phyloP scores from a whole-genome alignment of 768 basidiomycete species.

The Boletus patriciae region DNA sequence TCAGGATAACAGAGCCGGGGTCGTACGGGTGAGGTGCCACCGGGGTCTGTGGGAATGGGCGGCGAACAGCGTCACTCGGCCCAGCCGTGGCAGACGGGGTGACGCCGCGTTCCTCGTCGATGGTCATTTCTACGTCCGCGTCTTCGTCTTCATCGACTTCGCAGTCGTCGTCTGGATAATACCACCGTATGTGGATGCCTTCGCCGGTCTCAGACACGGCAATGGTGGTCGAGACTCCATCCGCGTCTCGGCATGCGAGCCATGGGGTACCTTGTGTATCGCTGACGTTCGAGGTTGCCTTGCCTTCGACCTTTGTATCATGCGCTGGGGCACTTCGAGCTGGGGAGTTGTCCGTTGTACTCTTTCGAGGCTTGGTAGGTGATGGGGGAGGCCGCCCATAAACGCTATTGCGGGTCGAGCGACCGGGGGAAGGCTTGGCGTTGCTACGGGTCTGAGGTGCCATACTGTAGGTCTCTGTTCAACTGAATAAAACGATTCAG shows the following conservation, averaged over 20 bases:
- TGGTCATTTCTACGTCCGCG: constrained; percentile 4
- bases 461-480: constrained; percentile 15
- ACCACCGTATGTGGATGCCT: constrained; percentile 22
- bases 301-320: background rate
- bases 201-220: constrained; percentile 24
- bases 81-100: constrained; percentile 11
- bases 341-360: background rate
- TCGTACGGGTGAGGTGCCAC: constrained; percentile 21
- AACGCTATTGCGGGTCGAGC: constrained; percentile 25
- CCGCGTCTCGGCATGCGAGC: constrained; percentile 21
- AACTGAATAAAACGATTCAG: background rate
- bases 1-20: constrained; percentile 32
- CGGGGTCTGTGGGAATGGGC: constrained; percentile 22
- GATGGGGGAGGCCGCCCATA: constrained; percentile 16
- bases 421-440: constrained; percentile 16
- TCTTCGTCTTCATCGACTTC: constrained; percentile 11
- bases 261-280: constrained; percentile 4
- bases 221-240: constrained; percentile 10
- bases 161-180: constrained; percentile 11
- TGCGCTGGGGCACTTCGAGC: background rate
- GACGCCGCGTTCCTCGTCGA: constrained; percentile 18
- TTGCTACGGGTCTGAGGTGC: constrained; percentile 28
- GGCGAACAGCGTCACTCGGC: background rate
- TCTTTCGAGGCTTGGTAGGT: constrained; percentile 9
- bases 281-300: background rate